These are phyloP conservation scores for Glycine latifolia DNA, from an alignment of 306 rosid species.

Conservation along the genomic window DNA sequence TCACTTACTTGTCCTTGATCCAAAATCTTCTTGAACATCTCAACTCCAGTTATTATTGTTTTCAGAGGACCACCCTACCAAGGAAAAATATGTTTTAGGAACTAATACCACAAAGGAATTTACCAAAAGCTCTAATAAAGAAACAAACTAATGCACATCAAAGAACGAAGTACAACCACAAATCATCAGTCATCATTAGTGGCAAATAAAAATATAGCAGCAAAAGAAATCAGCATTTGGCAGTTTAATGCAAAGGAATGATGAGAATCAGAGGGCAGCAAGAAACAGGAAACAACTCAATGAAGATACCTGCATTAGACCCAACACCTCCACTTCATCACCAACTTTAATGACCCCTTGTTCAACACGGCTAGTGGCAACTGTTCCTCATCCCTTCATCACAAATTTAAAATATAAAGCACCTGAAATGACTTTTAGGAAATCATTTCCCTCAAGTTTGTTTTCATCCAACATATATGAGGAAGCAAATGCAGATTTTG, in stretches of 20 bases:
- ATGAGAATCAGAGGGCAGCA: slow-evolving; percentile 11
- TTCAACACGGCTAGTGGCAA: no score
- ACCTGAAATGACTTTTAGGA: slow-evolving; percentile 23
- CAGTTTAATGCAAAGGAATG: slow-evolving; percentile 28
- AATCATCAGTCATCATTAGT: slow-evolving; percentile 6
- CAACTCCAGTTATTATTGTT: no score
- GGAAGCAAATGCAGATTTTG: slow-evolving; percentile 39
- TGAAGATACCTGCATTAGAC: no score
- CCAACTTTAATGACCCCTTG: no score
- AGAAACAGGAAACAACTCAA: slow-evolving; percentile 34
- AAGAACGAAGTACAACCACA: slow-evolving; percentile 25
- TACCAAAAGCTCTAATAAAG: not conserved
- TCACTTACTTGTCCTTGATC: slow-evolving; percentile 92
- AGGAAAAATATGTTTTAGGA: no score
- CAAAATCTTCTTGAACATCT: slow-evolving; percentile 96
- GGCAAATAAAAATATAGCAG: slow-evolving; percentile 15
- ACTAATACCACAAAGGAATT: slow-evolving; percentile 20
- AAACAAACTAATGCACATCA: slow-evolving; percentile 24
- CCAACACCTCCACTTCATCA: no score
- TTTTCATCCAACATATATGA: slow-evolving; percentile 9
- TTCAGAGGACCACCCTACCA: no score
- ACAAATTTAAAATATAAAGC: slow-evolving; percentile 31
- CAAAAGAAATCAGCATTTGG: slow-evolving; percentile 22
- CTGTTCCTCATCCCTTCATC: no score
- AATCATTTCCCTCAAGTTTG: slow-evolving; percentile 11